Base-by-base conservation (phyloP, 345 rosid genomes). In the Salix viminalis region DNA sequence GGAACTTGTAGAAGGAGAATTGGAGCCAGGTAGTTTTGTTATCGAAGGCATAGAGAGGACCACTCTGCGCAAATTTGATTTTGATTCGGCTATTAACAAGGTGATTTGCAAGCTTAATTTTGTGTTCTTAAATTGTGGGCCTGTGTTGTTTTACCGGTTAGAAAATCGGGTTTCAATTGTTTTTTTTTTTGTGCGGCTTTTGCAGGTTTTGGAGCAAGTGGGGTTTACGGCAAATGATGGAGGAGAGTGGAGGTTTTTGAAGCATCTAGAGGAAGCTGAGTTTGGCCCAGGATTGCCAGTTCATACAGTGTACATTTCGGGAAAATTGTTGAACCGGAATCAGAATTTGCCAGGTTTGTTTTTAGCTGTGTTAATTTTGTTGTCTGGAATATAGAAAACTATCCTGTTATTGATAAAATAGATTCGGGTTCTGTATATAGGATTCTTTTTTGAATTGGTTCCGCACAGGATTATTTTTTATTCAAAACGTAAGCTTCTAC, bases 221-320 rank as follows among this genome's bases (percentile, higher is more conserved):
- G 92, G 94, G 14, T n/a, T 86, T 36, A 72, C 48, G 52, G 75
- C 74, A 52, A 67, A 65, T 74, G 89, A 91, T 78, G 84, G 72
- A 26, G 86, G 83, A 69, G 90, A 83, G 30, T 92, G 97, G 98
- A 90, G 76, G 14, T 82, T 87, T 75, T 74, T 83, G 74, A 90
- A 83, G 82, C 83, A 72, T 73, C 88, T 86, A 69, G 89, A 89
- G 81, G 98, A 94, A 86, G 80, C 97, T 34, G 95, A 85, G 75
- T 94, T 92, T 72, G 98, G 97, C 75, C 97, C 94, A 18, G 94
- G 84, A 24, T 78, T 82, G 19, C 88, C 81, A 5, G 69, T 87
- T 83, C 82, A 77, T 75, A 87, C 89, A 4, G 84, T 88, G 74
- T 94, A 86, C 64, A 15, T 94, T 72, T 58, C 80, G 77, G 97